A percentile compares a stretch with the other conserved stretches of the same genome.
Conservation (phyloP, 495 filamentous ascomycete genomes). For the Rostrohypoxylon terebratum region DNA sequence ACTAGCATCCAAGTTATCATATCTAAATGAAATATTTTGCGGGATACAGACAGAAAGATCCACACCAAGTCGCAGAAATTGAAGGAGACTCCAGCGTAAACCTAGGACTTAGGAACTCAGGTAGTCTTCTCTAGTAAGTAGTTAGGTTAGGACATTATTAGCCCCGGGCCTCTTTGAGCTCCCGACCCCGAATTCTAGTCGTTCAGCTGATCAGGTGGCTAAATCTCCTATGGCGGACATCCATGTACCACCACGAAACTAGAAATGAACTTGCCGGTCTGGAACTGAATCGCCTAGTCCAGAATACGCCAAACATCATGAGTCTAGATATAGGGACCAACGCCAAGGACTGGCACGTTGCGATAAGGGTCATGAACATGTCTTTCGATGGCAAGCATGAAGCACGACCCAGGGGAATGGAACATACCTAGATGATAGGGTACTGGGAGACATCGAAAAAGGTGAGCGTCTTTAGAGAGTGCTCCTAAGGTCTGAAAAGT, state of each 20-base stretch:
- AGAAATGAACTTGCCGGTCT: not conserved
- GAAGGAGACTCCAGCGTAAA: not conserved
- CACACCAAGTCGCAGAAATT: too few species aligned
- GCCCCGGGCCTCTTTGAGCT: not conserved
- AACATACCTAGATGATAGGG: too few species aligned
- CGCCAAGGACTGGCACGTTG: constrained; percentile 31
- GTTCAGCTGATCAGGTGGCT: constrained; percentile 1
- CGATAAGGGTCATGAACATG: constrained; percentile 15
- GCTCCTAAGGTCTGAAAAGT: too few species aligned
- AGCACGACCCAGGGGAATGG: constrained; percentile 11
- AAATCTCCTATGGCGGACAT: not conserved
- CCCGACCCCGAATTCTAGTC: not conserved
- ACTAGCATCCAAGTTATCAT: not conserved
- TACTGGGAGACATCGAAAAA: not conserved
- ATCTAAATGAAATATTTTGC: not conserved
- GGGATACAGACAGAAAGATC: not conserved
- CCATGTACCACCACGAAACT: not conserved
- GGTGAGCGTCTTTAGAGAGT: not conserved
- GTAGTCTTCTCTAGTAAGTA: too few species aligned
- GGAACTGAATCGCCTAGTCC: constrained; percentile 5
- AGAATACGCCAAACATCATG: constrained; percentile 10
- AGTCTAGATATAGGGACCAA: not conserved
- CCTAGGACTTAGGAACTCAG: not conserved
- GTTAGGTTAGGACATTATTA: too few species aligned
- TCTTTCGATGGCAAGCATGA: not conserved